These are phyloP conservation scores for Aspergillus calidoustus DNA, from an alignment of 2,329 filamentous ascomycete genomes.

Conservation along the genomic window DNA sequence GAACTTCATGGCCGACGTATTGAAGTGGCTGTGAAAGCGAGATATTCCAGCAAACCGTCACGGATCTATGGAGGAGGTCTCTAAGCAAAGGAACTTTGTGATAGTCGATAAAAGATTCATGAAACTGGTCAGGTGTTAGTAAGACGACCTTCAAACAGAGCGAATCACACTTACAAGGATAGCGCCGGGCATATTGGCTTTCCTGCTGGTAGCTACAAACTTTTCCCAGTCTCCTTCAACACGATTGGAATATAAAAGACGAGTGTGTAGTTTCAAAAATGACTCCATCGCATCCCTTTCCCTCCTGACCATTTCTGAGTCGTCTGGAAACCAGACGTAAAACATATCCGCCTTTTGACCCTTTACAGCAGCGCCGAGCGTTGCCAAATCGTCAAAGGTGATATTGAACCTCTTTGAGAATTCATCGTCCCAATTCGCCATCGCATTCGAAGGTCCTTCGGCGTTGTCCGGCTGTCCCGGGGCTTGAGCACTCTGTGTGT, in stretches of 20 bases:
- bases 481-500: background rate
- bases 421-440: constrained; percentile 17
- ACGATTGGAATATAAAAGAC: constrained; percentile 36
- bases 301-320: constrained; percentile 18
- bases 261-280: constrained; percentile 32
- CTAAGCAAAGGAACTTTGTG: constrained; percentile 33
- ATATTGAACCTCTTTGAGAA: constrained; percentile 30
- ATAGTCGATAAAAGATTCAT: constrained; percentile 40
- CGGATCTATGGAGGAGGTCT: constrained; percentile 25
- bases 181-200: constrained; percentile 28
- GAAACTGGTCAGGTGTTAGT: constrained; percentile 35
- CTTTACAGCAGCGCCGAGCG: constrained; percentile 25
- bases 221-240: constrained; percentile 40
- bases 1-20: constrained; percentile 24
- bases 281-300: constrained; percentile 34
- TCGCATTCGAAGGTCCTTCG: background rate
- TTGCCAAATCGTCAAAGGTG: constrained; percentile 34
- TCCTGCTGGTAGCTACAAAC: constrained; percentile 29
- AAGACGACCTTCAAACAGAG: background rate
- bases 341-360: constrained; percentile 31
- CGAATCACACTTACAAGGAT: constrained; percentile 38
- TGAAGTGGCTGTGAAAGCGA: constrained; percentile 34
- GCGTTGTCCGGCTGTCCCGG: background rate
- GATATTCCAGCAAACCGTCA: constrained; percentile 42
- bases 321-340: constrained; percentile 40